phyloP scores from a whole-genome alignment of 768 basidiomycete genomes.

The Rhizopogon rudus region DNA sequence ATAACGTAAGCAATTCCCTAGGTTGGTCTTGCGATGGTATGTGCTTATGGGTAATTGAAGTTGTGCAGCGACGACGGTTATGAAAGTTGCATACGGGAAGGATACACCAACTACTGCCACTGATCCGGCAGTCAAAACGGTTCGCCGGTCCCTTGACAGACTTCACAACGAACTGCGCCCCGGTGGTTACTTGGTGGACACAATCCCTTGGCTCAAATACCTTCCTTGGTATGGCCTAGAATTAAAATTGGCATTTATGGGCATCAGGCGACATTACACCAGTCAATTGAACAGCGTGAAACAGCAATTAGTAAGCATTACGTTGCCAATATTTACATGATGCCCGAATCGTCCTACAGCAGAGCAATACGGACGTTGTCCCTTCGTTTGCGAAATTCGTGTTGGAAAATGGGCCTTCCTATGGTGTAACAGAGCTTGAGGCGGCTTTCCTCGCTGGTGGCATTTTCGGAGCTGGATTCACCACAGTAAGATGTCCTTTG shows the following conservation, averaged over 20 bases:
- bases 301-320: constrained; percentile 30
- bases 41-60: not conserved
- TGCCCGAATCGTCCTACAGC: not conserved
- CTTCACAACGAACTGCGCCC: constrained; percentile 18
- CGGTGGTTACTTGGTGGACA: constrained; percentile 24
- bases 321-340: not conserved
- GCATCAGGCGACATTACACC: too few species aligned
- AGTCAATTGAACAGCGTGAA: constrained; percentile 36
- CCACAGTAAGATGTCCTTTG: constrained; percentile 29
- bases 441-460: constrained; percentile 50
- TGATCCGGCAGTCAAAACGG: constrained; percentile 6
- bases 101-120: constrained; percentile 1
- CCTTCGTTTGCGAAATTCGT: constrained; percentile 45
- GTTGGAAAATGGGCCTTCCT: constrained; percentile 41
- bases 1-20: constrained; percentile 22
- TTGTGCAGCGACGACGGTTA: constrained; percentile 5
- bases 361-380: not conserved
- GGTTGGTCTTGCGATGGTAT: too few species aligned
- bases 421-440: constrained; percentile 44
- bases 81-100: constrained; percentile 9
- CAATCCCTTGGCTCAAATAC: constrained; percentile 27
- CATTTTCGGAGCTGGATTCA: constrained; percentile 56
- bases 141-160: constrained; percentile 17
- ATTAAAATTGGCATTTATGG: constrained; percentile 41
- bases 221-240: constrained; percentile 52